These are phyloP conservation scores for Fusarium solani-melongenae DNA, from an alignment of 2,329 filamentous ascomycete genomes.

Conservation along the genomic window DNA sequence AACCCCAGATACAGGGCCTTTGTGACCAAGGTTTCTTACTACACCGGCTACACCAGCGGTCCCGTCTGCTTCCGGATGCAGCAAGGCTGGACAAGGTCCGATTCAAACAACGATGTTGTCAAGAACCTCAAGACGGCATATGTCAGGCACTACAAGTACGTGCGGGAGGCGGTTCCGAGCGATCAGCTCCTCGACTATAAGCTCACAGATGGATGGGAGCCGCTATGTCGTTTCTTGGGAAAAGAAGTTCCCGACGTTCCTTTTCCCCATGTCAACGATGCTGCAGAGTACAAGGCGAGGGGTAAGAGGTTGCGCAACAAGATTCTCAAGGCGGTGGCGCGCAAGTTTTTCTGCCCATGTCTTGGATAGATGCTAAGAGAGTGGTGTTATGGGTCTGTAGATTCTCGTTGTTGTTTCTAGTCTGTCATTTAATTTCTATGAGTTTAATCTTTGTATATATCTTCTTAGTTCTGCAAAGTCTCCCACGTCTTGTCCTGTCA, in stretches of 20 bases:
- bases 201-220: conserved; percentile 46
- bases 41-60: neutral
- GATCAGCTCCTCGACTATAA: conserved; percentile 46
- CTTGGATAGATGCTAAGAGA: neutral
- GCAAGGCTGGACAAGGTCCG: conserved; percentile 19
- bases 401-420: too few relatives aligned
- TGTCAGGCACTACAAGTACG: conserved; percentile 40
- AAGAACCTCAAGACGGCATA: conserved; percentile 35
- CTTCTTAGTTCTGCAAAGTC: conserved; percentile 8
- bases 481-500: conserved; percentile 8
- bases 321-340: neutral
- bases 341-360: conserved; percentile 10
- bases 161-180: conserved; percentile 37
- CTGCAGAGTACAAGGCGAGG: conserved; percentile 8
- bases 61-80: conserved; percentile 15
- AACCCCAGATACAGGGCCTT: neutral
- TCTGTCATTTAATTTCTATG: neutral
- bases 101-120: neutral
- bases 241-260: conserved; percentile 42
- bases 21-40: neutral
- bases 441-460: conserved; percentile 1
- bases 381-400: too few relatives aligned
- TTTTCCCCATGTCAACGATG: conserved; percentile 46
- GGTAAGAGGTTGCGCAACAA: neutral
- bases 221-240: conserved; percentile 49